Conservation (phyloP, 768 basidiomycete species). For the Fomitopsis pulvina region DNA sequence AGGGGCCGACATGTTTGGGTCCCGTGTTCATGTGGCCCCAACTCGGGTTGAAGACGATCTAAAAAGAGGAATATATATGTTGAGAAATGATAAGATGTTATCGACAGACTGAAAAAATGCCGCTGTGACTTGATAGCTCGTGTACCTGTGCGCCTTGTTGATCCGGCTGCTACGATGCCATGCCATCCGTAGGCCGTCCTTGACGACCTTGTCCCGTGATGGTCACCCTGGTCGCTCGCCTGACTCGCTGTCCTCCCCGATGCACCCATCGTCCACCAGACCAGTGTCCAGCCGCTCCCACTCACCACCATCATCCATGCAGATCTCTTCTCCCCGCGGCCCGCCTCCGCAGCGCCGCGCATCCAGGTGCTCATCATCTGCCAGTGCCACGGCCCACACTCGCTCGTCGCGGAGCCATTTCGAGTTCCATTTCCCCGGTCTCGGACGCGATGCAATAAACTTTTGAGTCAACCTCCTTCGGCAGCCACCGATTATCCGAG, state of each 20-base stretch:
- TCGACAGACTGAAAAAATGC: slow-evolving; percentile 18
- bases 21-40: slow-evolving; percentile 19
- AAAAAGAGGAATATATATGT: slow-evolving; percentile 17
- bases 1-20: slow-evolving; percentile 11
- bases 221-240: neutral
- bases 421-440: neutral
- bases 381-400: neutral
- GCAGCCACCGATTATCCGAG: slow-evolving; percentile 10
- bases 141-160: slow-evolving; percentile 14
- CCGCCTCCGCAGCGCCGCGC: neutral
- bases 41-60: slow-evolving; percentile 19
- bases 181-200: slow-evolving; percentile 16
- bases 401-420: slow-evolving; percentile 3
- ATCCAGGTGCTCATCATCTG: neutral
- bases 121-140: slow-evolving; percentile 12
- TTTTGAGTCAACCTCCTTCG: slow-evolving; percentile 14
- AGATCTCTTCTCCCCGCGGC: no score
- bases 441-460: slow-evolving; percentile 13
- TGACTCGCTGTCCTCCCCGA: no score
- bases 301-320: no score
- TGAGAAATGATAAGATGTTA: slow-evolving; percentile 24
- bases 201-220: slow-evolving; percentile 21
- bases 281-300: no score
- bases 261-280: no score
- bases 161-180: slow-evolving; percentile 15